These are phyloP conservation scores for Panicum hallii DNA, from an alignment of 202 grass and related monocot species.

Conservation along the genomic window DNA sequence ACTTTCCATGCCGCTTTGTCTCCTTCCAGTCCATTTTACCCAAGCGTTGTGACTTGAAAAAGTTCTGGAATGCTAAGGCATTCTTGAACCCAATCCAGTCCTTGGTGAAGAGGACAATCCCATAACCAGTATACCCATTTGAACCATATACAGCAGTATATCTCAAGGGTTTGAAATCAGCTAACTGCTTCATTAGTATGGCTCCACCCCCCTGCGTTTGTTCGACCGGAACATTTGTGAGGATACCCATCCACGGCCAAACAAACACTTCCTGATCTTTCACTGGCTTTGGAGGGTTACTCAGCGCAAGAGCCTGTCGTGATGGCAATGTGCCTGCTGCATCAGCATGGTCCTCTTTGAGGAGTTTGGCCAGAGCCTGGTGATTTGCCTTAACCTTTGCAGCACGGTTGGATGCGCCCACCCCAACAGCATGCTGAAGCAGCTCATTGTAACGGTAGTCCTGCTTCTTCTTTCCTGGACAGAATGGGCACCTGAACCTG, in stretches of 20 bases:
- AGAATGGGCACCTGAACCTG: slow-evolving; percentile 68
- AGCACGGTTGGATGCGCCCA: slow-evolving; percentile 57
- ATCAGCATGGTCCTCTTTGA: slow-evolving; percentile 61
- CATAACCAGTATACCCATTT: slow-evolving; percentile 50
- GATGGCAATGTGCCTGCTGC: slow-evolving; percentile 35
- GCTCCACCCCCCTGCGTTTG: slow-evolving; percentile 25
- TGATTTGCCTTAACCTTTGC: slow-evolving; percentile 64
- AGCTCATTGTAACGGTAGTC: slow-evolving; percentile 62
- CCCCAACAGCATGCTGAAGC: slow-evolving; percentile 63
- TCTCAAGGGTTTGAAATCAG: slow-evolving; percentile 47
- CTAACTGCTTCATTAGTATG: slow-evolving; percentile 42
- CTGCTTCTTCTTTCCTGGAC: slow-evolving; percentile 68
- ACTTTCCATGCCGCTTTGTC: background rate
- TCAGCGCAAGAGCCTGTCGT: slow-evolving; percentile 18
- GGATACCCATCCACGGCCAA: slow-evolving; percentile 75
- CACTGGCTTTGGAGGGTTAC: slow-evolving; percentile 42
- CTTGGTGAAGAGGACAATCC: slow-evolving; percentile 52
- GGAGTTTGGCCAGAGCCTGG: slow-evolving; percentile 59
- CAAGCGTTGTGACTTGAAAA: slow-evolving; percentile 44
- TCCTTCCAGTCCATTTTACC: slow-evolving; percentile 52
- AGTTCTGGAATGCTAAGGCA: slow-evolving; percentile 57
- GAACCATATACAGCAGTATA: slow-evolving; percentile 25
- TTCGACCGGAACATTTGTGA: slow-evolving; percentile 59
- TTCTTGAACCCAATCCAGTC: slow-evolving; percentile 73
- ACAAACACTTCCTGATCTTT: slow-evolving; percentile 59